Conservation (phyloP, 257 asterid genomes). For the Buddleja alternifolia region DNA sequence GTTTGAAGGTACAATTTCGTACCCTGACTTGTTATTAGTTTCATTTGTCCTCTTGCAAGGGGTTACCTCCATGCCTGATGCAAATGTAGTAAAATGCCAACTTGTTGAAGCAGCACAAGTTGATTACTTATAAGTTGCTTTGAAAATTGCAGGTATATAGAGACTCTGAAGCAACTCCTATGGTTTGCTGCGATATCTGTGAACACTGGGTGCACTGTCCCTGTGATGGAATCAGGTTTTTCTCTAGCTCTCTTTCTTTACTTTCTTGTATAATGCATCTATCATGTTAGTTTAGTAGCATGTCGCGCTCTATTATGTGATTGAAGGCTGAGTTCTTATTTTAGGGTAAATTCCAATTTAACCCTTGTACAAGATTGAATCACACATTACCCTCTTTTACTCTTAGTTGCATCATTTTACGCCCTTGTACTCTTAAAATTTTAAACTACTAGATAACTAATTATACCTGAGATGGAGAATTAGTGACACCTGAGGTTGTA, state of each 20-base stretch:
- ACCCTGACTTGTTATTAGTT: conserved; percentile 16
- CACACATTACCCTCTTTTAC: too few relatives aligned
- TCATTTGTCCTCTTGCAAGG: conserved; percentile 9
- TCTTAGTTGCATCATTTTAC: too few relatives aligned
- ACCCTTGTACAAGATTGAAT: neutral
- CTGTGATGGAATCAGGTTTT: conserved; percentile 98
- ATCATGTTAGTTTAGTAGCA: neutral
- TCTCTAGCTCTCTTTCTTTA: conserved; percentile 21
- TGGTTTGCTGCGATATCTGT: conserved; percentile 98
- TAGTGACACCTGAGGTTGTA: too few relatives aligned
- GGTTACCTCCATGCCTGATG: conserved; percentile 3
- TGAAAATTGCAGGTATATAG: conserved; percentile 74
- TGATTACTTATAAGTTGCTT: conserved; percentile 29
- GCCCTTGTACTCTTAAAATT: too few relatives aligned
- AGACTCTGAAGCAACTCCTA: conserved; percentile 98
- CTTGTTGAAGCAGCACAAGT: conserved; percentile 26
- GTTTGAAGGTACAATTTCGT: conserved; percentile 75
- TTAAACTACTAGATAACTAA: too few relatives aligned
- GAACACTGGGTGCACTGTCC: conserved; percentile 99
- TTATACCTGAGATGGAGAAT: too few relatives aligned
- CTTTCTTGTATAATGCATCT: neutral
- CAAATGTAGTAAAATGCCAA: conserved; percentile 5
- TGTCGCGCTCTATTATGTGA: too few relatives aligned
- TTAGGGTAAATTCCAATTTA: neutral
- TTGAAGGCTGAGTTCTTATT: neutral